Conservation (phyloP, 1,284 basidiomycete genomes). For the Phaffia rhodozyma region DNA sequence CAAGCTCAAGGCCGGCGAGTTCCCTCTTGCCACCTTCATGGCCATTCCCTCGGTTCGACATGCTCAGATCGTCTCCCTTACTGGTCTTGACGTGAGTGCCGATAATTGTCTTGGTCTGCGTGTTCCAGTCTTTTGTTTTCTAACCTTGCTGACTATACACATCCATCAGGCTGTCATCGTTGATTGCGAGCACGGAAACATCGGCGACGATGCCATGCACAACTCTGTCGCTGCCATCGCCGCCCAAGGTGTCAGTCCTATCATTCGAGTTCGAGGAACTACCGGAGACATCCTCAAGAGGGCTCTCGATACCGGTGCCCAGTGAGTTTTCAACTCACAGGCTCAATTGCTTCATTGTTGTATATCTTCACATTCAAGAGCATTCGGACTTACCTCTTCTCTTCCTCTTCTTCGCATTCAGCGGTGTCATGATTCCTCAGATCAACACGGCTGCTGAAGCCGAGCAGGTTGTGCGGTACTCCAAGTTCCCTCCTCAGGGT, state of each 20-base stretch:
- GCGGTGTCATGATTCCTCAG: conserved; percentile 28
- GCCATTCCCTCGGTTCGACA: conserved; percentile 22
- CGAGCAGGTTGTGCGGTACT: conserved; percentile 22
- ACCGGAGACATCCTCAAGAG: conserved; percentile 25
- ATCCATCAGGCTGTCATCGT: conserved; percentile 22
- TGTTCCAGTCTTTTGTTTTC: not conserved
- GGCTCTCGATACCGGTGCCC: conserved; percentile 30
- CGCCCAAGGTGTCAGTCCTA: conserved; percentile 22
- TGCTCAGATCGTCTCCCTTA: conserved; percentile 25
- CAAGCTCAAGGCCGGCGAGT: conserved; percentile 19
- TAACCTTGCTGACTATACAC: not conserved
- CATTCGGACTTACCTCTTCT: too few species aligned
- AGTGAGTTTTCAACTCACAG: conserved; percentile 22
- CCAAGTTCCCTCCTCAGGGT: conserved; percentile 29
- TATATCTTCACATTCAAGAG: too few species aligned
- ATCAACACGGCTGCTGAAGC: conserved; percentile 28
- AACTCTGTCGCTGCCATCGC: conserved; percentile 26
- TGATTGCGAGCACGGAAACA: conserved; percentile 28
- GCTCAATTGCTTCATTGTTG: not conserved
- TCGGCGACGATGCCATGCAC: conserved; percentile 29
- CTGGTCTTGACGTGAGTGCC: conserved; percentile 25
- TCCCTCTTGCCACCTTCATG: conserved; percentile 27
- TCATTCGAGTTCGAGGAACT: conserved; percentile 26
- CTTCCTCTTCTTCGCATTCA: conserved; percentile 1
- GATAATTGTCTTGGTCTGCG: not conserved